Evolutionary conservation across 2,329 filamentous ascomycete species (phyloP).

Genomic region (Seiridium unicorne): DNA sequence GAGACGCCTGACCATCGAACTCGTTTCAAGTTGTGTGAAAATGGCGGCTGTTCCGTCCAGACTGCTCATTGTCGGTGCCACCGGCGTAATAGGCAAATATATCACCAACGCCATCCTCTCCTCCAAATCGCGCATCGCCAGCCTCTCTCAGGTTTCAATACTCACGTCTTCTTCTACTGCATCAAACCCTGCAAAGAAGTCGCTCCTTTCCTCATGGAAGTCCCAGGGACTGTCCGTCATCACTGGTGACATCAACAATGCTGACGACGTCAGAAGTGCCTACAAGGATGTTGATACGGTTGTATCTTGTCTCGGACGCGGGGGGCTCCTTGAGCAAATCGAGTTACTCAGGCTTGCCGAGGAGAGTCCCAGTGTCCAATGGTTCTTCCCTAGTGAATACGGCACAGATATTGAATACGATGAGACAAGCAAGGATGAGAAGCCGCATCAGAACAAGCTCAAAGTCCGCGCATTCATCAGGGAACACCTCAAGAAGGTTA

Average conservation of each 20-base stretch:
- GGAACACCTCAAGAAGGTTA: slow-evolving; percentile 41
- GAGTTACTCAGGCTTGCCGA: slow-evolving; percentile 53
- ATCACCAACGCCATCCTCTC: slow-evolving; percentile 28
- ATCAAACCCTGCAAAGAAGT: slow-evolving; percentile 39
- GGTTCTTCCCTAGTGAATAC: slow-evolving; percentile 61
- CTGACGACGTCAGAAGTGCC: slow-evolving; percentile 49
- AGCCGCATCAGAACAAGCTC: slow-evolving; percentile 62
- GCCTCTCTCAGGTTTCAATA: slow-evolving; percentile 33
- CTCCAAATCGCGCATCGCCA: slow-evolving; percentile 27
- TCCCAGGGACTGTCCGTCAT: slow-evolving; percentile 50
- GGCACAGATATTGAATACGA: slow-evolving; percentile 57
- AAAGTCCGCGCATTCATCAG: slow-evolving; percentile 55
- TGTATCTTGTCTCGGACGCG: slow-evolving; percentile 58
- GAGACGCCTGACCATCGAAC: background rate
- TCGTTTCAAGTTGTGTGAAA: background rate
- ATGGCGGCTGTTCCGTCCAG: slow-evolving; percentile 22
- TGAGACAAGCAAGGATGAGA: slow-evolving; percentile 49
- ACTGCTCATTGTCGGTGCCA: slow-evolving; percentile 31
- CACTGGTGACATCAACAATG: slow-evolving; percentile 50
- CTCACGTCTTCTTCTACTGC: slow-evolving; percentile 55
- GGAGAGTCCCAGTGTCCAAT: slow-evolving; percentile 42
- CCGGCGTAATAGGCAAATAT: slow-evolving; percentile 32
- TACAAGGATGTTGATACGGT: slow-evolving; percentile 56
- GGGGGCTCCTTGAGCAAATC: slow-evolving; percentile 52
- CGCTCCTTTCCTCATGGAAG: slow-evolving; percentile 40